Base-by-base conservation (phyloP, 208 protist species). In the Hexamita inflata region DNA sequence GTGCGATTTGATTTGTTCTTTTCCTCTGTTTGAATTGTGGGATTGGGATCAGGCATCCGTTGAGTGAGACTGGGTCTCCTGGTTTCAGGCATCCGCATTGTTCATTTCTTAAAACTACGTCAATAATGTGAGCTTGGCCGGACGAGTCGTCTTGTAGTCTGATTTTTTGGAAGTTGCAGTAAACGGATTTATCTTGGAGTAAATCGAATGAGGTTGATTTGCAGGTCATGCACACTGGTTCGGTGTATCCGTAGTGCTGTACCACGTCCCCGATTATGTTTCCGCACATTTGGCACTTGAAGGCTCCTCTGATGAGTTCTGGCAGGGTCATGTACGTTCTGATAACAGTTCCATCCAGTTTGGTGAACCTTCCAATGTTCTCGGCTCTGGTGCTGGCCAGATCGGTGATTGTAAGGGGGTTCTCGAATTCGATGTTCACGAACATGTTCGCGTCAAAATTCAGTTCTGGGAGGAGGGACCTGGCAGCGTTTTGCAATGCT, bases 241-340 rank as follows among this genome's bases (percentile, higher is more conserved):
- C 60, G 29, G 60, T 66, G 60, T 38, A 66, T 30, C 34, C 34
- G 60, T 66, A 66, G 60, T 38, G 13, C 34, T 66, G 60, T 15
- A 15, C 29, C 60, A 66, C 60, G 30, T 66, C 30, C 26, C 24
- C 24, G 15, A 66, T 66, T 66, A 66, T 34, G 24, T 66, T 30
- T 38, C 60, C 60, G 34, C 60, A 66, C 15, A 13, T 40, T 24
- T 15, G 24, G 34, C 60, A 66, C 29, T 30, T n/a, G 34, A 66
- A 66, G 60, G 60, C 34, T 40, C 60, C 60, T 19, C 13, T 38
- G 30, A 66, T 66, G 34, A 66, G 60, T 38, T 66, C 60, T n/a
- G 60, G 60, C 60, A 38, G 60, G 13, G 34, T 34, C 13, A 24
- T 34, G 30, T 15, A 66, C 34, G 34, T 38, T 30, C 60, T n/a